Base-by-base conservation (phyloP, 2,329 filamentous ascomycete genomes). In the Endoconidiophora polonica region DNA sequence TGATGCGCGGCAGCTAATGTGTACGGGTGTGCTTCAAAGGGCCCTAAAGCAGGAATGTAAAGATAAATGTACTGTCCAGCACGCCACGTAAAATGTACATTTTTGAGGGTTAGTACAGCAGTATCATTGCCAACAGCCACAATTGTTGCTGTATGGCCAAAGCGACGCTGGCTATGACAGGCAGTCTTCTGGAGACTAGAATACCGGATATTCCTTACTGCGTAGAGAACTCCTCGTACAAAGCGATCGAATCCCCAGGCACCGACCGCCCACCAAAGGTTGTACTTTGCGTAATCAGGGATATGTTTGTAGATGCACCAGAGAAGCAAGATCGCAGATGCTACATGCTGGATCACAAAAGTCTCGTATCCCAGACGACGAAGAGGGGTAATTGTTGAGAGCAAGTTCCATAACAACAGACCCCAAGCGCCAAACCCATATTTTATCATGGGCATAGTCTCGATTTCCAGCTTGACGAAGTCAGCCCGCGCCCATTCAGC, bases 351-450 rank as follows among this genome's bases (percentile, higher is more conserved):
- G 3, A 77, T 56, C 14, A 85, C 72, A 59, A 84, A 86, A 0
- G 83, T 53, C 63, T 86, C 81, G 59, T 85, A 85, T 5, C 71
- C 70, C 65, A 78, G 67, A n/a, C 75, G 70, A 4, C 81, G 72
- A 33, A 85, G 65, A 0, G 81, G 81, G 5, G 74, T 69, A 49
- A 82, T 66, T 2, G 77, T 78, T 5, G 74, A 74, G 29, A 83
- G 59, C 18, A 75, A 69, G 37, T 79, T 79, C 79, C 81, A 84
- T 0, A 79, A 63, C 29, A 85, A 62, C 12, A 83, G 62, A 1
- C 63, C 74, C 79, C 80, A 85, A 1, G 79, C 79, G 6, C 71
- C 78, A 2, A 85, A 61, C 5, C 81, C 81, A 56, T 81, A 81
- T 58, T 75, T 76, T 53, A 81, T 73, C 58, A 83, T 72, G 4